Evolutionary conservation across 768 basidiomycete species (phyloP).

Genomic region (Scleroderma bovista): DNA sequence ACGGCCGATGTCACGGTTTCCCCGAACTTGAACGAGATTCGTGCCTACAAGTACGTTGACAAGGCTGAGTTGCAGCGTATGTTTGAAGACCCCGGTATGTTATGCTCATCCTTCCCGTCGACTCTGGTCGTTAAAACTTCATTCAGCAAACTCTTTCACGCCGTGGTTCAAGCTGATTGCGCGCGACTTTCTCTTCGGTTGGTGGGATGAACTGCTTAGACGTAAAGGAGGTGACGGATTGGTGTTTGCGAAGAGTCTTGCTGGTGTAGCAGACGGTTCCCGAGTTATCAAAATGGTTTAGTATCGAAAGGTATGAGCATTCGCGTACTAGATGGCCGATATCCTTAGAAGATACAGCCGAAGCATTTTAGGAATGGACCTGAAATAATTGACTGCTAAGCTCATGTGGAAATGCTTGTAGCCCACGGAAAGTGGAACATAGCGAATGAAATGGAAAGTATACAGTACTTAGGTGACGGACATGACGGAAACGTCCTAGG

Average conservation of each 20-base stretch:
- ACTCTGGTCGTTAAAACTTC: neutral
- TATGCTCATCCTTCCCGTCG: neutral
- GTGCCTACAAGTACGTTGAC: slow-evolving; percentile 84
- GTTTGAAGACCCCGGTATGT: slow-evolving; percentile 76
- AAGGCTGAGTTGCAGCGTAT: slow-evolving; percentile 86
- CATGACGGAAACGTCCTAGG: too few relatives aligned
- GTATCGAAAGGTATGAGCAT: neutral
- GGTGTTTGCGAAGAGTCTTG: slow-evolving; percentile 44
- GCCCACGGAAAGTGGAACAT: too few relatives aligned
- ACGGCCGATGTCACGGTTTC: slow-evolving; percentile 81
- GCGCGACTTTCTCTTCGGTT: slow-evolving; percentile 92
- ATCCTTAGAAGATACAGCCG: too few relatives aligned
- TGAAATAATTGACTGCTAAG: too few relatives aligned
- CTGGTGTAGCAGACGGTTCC: slow-evolving; percentile 62
- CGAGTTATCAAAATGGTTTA: slow-evolving; percentile 67
- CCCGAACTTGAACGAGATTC: slow-evolving; percentile 88
- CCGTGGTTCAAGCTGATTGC: slow-evolving; percentile 99
- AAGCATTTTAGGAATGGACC: too few relatives aligned
- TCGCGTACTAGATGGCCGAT: too few relatives aligned
- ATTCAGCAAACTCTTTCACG: slow-evolving; percentile 79
- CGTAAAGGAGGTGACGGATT: slow-evolving; percentile 53
- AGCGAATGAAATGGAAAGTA: too few relatives aligned
- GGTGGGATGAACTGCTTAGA: slow-evolving; percentile 90
- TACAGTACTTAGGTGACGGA: too few relatives aligned
- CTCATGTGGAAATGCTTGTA: too few relatives aligned